A percentile compares a stretch with the other conserved stretches of the same genome.
phyloP scores from a whole-genome alignment of 805 yeast genomes.

The Candida lessepsii region DNA sequence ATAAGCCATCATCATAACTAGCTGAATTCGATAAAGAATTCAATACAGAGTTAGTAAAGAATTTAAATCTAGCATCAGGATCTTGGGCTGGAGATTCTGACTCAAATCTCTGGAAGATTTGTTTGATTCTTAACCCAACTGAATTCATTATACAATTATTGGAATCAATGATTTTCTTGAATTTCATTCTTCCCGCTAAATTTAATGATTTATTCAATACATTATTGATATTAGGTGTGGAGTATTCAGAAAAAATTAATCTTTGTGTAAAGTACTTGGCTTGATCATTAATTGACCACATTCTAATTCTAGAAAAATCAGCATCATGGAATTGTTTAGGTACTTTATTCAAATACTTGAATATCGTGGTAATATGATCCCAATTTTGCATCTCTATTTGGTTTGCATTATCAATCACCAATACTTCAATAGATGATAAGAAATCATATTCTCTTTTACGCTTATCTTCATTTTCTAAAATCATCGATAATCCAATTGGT shows the following conservation, averaged over 20 bases:
- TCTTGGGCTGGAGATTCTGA: slow-evolving; percentile 55
- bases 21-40: slow-evolving; percentile 68
- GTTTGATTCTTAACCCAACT: slow-evolving; percentile 65
- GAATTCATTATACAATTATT: slow-evolving; percentile 57
- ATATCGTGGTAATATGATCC: slow-evolving; percentile 70
- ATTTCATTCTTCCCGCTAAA: slow-evolving; percentile 59
- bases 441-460: slow-evolving; percentile 73
- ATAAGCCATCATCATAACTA: slow-evolving; percentile 68
- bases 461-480: slow-evolving; percentile 61
- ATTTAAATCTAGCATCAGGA: slow-evolving; percentile 80
- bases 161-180: slow-evolving; percentile 46
- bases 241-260: slow-evolving; percentile 68
- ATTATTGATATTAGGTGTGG: slow-evolving; percentile 79
- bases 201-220: slow-evolving; percentile 51
- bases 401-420: slow-evolving; percentile 79
- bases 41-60: slow-evolving; percentile 68
- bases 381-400: slow-evolving; percentile 90
- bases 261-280: slow-evolving; percentile 73
- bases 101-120: slow-evolving; percentile 71
- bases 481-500: slow-evolving; percentile 79
- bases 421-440: slow-evolving; percentile 81
- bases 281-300: slow-evolving; percentile 89
- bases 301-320: slow-evolving; percentile 86
- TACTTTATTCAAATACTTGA: slow-evolving; percentile 67
- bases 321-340: slow-evolving; percentile 78